Evolutionary conservation across 495 filamentous ascomycete species (phyloP).

Genomic region (Aspergillus cristatus): DNA sequence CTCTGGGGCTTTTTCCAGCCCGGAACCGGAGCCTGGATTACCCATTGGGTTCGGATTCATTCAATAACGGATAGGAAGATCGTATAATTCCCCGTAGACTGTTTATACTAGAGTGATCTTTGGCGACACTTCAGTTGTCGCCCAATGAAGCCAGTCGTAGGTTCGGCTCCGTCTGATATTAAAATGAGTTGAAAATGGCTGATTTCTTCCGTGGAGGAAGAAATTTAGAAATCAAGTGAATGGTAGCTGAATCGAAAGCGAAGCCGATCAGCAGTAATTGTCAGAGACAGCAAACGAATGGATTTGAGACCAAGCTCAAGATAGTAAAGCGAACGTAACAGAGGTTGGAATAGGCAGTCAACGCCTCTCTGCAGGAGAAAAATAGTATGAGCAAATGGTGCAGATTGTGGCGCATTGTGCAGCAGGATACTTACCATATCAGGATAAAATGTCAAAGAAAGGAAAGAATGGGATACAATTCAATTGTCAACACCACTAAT

Average conservation of each 20-base stretch:
- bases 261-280: conserved; percentile 2
- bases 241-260: neutral
- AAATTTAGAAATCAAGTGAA: conserved; percentile 2
- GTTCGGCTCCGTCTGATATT: too few species aligned
- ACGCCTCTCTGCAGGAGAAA: conserved; percentile 20
- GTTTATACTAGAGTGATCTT: neutral
- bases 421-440: neutral
- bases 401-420: neutral
- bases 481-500: conserved; percentile 10
- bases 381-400: neutral
- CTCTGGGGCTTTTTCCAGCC: conserved; percentile 3
- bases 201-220: conserved; percentile 2
- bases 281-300: conserved; percentile 4
- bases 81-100: conserved; percentile 3
- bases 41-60: conserved; percentile 9
- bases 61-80: too few species aligned
- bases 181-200: too few species aligned
- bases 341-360: conserved; percentile 30
- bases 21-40: conserved; percentile 7
- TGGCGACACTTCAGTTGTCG: too few species aligned
- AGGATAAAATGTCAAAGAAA: conserved; percentile 3
- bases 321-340: conserved; percentile 10
- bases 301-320: conserved; percentile 13
- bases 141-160: too few species aligned
- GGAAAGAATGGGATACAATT: conserved; percentile 5